Conservation (phyloP, 2,329 filamentous ascomycete genomes). For the Aspergillus sp. region DNA sequence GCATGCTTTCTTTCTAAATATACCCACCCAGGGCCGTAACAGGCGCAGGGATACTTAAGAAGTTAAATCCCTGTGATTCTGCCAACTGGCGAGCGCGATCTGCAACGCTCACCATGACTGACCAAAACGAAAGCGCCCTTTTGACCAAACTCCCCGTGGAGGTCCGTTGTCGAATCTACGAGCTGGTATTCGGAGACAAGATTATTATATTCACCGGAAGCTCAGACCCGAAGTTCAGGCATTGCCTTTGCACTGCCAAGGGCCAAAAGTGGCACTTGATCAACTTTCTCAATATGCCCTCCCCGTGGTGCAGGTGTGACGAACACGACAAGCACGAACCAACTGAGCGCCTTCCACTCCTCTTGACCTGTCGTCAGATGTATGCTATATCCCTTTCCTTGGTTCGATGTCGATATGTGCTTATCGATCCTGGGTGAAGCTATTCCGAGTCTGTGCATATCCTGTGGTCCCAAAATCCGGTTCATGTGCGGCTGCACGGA, state of each 20-base stretch:
- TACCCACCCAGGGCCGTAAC: no score
- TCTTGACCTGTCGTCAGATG: background rate
- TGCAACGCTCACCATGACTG: no score
- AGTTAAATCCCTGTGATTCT: no score
- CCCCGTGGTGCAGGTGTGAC: no score
- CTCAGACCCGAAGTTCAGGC: background rate
- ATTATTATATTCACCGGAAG: background rate
- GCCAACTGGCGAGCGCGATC: no score
- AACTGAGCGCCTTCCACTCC: background rate
- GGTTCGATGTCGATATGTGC: no score
- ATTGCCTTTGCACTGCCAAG: background rate
- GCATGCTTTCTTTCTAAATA: no score
- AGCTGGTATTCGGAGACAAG: background rate
- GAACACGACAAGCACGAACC: no score
- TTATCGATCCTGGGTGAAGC: background rate
- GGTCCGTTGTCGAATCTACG: background rate
- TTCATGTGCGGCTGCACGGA: background rate
- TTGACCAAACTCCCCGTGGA: background rate
- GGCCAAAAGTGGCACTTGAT: background rate
- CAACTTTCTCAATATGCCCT: background rate
- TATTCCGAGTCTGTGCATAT: background rate
- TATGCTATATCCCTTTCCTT: background rate
- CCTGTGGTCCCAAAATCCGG: background rate
- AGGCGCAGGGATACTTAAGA: no score
- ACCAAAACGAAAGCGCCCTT: background rate